Conservation (phyloP, 2,329 filamentous ascomycete species). For the Aureobasidium sp. region DNA sequence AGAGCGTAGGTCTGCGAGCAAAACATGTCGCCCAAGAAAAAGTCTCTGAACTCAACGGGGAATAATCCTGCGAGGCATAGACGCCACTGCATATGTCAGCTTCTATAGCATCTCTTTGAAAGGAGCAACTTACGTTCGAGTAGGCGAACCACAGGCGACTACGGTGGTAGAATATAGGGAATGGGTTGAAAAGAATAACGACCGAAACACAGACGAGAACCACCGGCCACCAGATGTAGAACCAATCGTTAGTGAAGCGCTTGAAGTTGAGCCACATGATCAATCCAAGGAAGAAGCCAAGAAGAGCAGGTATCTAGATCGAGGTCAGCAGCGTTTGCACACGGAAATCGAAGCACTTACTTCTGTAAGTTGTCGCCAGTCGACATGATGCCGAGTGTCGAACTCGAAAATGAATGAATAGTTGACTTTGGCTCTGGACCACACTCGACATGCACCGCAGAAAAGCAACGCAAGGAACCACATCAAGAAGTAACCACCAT, state of each 20-base stretch:
- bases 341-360: background rate
- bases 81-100: constrained; percentile 49
- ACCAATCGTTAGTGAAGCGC: constrained; percentile 50
- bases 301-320: constrained; percentile 62
- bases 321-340: background rate
- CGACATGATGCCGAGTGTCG: constrained; percentile 72
- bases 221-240: constrained; percentile 83
- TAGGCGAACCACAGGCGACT: constrained; percentile 81
- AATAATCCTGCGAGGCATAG: constrained; percentile 77
- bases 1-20: constrained; percentile 89
- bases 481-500: constrained; percentile 83
- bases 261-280: constrained; percentile 87
- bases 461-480: constrained; percentile 76
- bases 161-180: constrained; percentile 62
- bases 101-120: background rate
- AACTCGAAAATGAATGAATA: constrained; percentile 90
- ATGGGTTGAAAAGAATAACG: constrained; percentile 60
- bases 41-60: constrained; percentile 92
- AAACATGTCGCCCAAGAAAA: constrained; percentile 96
- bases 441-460: constrained; percentile 73
- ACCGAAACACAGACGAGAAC: constrained; percentile 63
- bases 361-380: constrained; percentile 81
- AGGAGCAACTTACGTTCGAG: constrained; percentile 58
- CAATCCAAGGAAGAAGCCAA: constrained; percentile 65
- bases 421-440: constrained; percentile 80